These are phyloP conservation scores for Ciborinia camelliae DNA, from an alignment of 2,329 filamentous ascomycete genomes.

Conservation along the genomic window DNA sequence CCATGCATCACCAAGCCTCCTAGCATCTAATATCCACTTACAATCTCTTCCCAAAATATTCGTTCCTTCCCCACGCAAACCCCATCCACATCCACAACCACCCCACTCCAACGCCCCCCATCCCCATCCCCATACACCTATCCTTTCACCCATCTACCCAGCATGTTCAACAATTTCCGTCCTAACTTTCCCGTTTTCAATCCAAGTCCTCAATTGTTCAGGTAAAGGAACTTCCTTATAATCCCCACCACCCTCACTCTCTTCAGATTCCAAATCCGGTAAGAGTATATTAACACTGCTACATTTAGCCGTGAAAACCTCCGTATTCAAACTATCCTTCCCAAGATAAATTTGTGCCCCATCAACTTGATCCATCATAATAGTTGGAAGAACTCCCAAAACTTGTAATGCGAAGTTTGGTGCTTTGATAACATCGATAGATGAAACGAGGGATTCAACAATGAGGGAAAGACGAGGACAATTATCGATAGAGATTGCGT, in stretches of 20 bases:
- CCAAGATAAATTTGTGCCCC: conserved; percentile 83
- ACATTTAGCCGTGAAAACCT: conserved; percentile 88
- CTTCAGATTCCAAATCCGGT: conserved; percentile 52
- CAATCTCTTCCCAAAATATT: too few relatives aligned
- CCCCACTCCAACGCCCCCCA: too few relatives aligned
- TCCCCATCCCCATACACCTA: too few relatives aligned
- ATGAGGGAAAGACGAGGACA: conserved; percentile 79
- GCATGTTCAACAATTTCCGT: conserved; percentile 96
- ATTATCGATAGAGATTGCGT: conserved; percentile 95
- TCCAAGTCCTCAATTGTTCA: conserved; percentile 81
- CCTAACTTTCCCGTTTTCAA: conserved; percentile 70
- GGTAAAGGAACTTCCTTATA: conserved; percentile 85
- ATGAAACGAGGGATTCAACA: conserved; percentile 84
- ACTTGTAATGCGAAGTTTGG: conserved; percentile 94
- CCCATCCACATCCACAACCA: too few relatives aligned
- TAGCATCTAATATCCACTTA: too few relatives aligned
- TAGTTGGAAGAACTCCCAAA: conserved; percentile 77
- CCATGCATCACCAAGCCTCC: too few relatives aligned
- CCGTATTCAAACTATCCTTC: conserved; percentile 71
- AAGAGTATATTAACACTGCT: conserved; percentile 84
- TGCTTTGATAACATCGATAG: conserved; percentile 92
- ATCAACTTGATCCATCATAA: conserved; percentile 91
- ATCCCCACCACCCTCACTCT: conserved; percentile 70
- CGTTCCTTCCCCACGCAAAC: too few relatives aligned
- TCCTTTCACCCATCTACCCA: conserved; percentile 65